Base-by-base conservation (phyloP, 768 basidiomycete species). In the Suillus americanus region DNA sequence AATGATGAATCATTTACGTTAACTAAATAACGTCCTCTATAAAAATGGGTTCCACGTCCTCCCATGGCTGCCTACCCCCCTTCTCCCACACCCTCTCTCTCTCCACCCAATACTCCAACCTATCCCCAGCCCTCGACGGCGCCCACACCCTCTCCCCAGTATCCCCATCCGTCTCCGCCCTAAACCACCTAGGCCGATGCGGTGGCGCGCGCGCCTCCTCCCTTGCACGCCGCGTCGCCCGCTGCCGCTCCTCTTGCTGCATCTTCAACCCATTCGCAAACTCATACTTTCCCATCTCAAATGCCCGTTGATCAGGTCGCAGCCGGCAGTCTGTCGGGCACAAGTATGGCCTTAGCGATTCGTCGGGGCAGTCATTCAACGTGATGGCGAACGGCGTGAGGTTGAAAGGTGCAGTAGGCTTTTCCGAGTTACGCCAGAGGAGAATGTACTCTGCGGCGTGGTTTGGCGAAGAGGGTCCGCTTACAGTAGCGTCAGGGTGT, bases 381-480 rank as follows among this genome's bases (percentile, higher is more conserved):
- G 94, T 94, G 66, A 97, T 86, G 1, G 97, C 95, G 73, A 90
- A 99, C 0, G 95, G 96, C 0, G 96, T 97, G 25, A 99, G 85
- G 76, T 97, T 97, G 82, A 98, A 99, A 0, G 96, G 97, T 13
- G 90, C 88, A 18, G 38, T 41, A 8, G 57, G 79, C 72, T 97
- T 97, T 63, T 88, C 86, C 25, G 94, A 94, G 77, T 98, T 99
- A 65, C 92, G 83, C 96, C 96, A 99, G 3, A 98, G 84, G 0
- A 97, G 82, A 65, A 95, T 84, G 75, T 92, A 92, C 70, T 94
- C 90, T 16, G 86, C 85, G 48, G 85, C 76, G 59, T 78, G 71
- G 28, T 79, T 78, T 16, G 84, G 75, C 5, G 82, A 80, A 54
- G 72, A 66, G 50, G 84, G 79, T 38, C 79, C 78, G 16, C 80